Evolutionary conservation across 805 yeast genomes (phyloP), one percentile per base, ranked within the genome.

Genomic region (Yarrowia keelungensis): DNA sequence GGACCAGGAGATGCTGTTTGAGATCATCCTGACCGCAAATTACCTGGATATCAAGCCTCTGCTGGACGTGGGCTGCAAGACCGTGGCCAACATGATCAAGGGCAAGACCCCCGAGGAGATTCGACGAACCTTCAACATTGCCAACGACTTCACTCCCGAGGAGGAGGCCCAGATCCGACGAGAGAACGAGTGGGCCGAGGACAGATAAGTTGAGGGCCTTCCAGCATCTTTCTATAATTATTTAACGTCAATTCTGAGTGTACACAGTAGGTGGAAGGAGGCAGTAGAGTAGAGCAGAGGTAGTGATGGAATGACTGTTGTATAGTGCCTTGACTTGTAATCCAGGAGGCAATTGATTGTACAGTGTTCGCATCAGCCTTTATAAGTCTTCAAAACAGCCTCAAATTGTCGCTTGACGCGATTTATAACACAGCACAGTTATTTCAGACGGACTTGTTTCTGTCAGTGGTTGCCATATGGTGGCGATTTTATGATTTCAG

Each of bases 1-100:
- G 46, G 98, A 94, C 79, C 98, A 82, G 76, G 83, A 82, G 70
- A 80, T 82, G 81, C 78, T 82, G 68, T 82, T 81, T 72, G 84
- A 82, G 74, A 82, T 82, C 72, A 82, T 82, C 69, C 74, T 82
- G 74, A 80, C 83, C 22, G 84, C 85, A 42, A 82, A 82, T 72
- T 82, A 81, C 73, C 77, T 82, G 69, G 84, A 82, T 65, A 82
- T 82, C 72, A 78, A 79, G 67, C 81, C 83, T 1, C 75, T 82
- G 45, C 76, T 82, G 51, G 85, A 82, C 65, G 81, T 80, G 19
- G 84, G 84, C 35, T 82, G 85, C 75, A 82, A 83, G 74, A 81
- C 83, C 12, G 84, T 82, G 35, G 84, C 84, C 68, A 79, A 79
- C 72, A 81, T 82, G 84, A 82, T 82, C 75, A 80, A 79, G 74